phyloP scores from a whole-genome alignment of 768 basidiomycete species.

The Boletus sp. region DNA sequence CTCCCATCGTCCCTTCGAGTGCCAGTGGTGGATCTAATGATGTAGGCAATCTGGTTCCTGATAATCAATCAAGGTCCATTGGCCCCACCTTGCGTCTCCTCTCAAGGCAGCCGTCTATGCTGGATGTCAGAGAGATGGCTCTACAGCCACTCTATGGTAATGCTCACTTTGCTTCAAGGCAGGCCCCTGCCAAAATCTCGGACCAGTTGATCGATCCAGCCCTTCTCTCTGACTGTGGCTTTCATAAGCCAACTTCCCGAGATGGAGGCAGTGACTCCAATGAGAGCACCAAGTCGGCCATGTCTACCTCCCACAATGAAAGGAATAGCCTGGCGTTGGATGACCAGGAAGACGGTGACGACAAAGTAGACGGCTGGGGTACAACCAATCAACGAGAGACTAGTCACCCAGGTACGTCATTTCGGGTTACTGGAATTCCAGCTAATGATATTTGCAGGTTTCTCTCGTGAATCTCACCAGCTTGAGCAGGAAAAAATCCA shows the following conservation, averaged over 20 bases:
- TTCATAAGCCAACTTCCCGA: background rate
- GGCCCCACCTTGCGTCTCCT: no score
- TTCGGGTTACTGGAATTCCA: background rate
- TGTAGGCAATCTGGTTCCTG: background rate
- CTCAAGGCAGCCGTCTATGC: no score
- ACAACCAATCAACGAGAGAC: background rate
- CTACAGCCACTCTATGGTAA: no score
- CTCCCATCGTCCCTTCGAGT: background rate
- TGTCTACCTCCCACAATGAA: background rate
- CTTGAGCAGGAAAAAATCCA: background rate
- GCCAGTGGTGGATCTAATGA: background rate
- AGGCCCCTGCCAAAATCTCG: no score
- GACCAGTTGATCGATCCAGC: background rate
- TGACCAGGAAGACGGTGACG: no score
- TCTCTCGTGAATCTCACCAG: background rate
- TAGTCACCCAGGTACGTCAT: background rate
- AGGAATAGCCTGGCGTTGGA: background rate
- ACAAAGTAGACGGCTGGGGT: background rate
- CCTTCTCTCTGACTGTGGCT: background rate
- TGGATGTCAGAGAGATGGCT: no score
- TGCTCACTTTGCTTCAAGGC: background rate
- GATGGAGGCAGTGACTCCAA: background rate
- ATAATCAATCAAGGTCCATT: no score
- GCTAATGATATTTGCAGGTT: background rate
- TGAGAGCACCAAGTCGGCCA: background rate